Evolutionary conservation across 225 moss, liverwort and hornwort genomes (phyloP).

Genomic region (Polytrichum commune): DNA sequence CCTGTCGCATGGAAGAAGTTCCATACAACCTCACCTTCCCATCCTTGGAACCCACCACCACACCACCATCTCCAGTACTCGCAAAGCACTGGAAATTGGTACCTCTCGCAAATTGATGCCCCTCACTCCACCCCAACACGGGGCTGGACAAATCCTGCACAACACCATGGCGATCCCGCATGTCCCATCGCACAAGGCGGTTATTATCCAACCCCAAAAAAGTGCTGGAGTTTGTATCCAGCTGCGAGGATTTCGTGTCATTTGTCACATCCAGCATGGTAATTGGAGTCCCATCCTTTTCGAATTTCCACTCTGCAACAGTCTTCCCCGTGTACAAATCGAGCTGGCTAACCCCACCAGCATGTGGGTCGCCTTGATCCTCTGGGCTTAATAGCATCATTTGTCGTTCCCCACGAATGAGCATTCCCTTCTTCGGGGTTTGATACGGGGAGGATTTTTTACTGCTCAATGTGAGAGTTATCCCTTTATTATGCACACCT

Average conservation of each 20-base stretch:
- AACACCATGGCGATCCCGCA: slow-evolving; percentile 63
- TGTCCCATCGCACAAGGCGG: slow-evolving; percentile 65
- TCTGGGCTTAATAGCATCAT: slow-evolving; percentile 65
- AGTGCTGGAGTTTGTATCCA: slow-evolving; percentile 44
- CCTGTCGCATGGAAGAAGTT: slow-evolving; percentile 64
- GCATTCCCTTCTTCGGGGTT: slow-evolving; percentile 72
- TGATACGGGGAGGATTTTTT: slow-evolving; percentile 19
- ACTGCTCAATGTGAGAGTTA: slow-evolving; percentile 35
- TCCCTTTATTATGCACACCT: slow-evolving; percentile 48
- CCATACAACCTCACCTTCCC: slow-evolving; percentile 65
- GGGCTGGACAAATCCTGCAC: slow-evolving; percentile 57
- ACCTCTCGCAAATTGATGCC: slow-evolving; percentile 58
- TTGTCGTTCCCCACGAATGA: slow-evolving; percentile 60
- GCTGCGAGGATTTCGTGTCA: slow-evolving; percentile 45
- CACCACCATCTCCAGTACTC: slow-evolving; percentile 50
- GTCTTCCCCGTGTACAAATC: slow-evolving; percentile 58
- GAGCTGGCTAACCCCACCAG: slow-evolving; percentile 60
- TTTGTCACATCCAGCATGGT: slow-evolving; percentile 61
- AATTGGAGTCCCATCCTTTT: slow-evolving; percentile 64
- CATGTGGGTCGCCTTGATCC: slow-evolving; percentile 55
- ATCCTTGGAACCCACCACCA: slow-evolving; percentile 60
- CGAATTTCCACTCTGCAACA: slow-evolving; percentile 68
- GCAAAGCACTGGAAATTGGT: slow-evolving; percentile 75
- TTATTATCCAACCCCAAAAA: slow-evolving; percentile 65
- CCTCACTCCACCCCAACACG: slow-evolving; percentile 62